Base-by-base conservation (phyloP, 2,329 filamentous ascomycete species). In the Allantophomopsis cytisporea region DNA sequence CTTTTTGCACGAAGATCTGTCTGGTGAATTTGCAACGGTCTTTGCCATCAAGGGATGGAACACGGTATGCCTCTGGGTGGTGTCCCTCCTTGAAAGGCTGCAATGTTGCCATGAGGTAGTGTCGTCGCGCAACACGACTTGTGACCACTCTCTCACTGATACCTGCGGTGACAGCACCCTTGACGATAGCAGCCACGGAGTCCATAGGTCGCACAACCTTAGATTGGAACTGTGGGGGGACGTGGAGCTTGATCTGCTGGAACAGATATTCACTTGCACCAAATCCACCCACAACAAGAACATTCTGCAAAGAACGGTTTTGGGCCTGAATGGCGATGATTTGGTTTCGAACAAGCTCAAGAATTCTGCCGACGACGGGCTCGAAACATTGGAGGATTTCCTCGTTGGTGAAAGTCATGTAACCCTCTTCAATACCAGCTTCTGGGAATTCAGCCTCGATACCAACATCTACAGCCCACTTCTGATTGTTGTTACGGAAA, bases 351-450 rank as follows among this genome's bases (percentile, higher is more conserved):
- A 96, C 91, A 47, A 96, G 73, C 62, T 96, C 91, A 51, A 96
- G 66, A 57, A 98, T 96, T 42, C 91, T 76, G 68, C 96, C 95
- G 41, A 96, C 89, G 8, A 98, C 91, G 11, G 91, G 91, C 68
- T 96, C 89, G 60, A 96, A 98, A 66, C 91, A 96, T 65, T 96
- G 89, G 50, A 98, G 70, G 53, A 98, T 96, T 63, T 98, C 91
- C 64, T 96, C 91, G 58, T 98, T 96, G 45, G 88, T 96, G 59
- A 98, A 98, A 2, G 89, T 96, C 91, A 98, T 98, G 68, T 95
- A 96, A 38, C 91, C 89, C 62, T 98, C 91, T 64, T 96, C 91
- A 50, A 98, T 96, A 50, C 87, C 88, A 23, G 91, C 91, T 57
- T 96, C 91, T 31, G 89, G 89, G 66, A 93, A 96, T 57, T 96